Evolutionary conservation across 345 rosid genomes (phyloP).

Genomic region (Boechera stricta): DNA sequence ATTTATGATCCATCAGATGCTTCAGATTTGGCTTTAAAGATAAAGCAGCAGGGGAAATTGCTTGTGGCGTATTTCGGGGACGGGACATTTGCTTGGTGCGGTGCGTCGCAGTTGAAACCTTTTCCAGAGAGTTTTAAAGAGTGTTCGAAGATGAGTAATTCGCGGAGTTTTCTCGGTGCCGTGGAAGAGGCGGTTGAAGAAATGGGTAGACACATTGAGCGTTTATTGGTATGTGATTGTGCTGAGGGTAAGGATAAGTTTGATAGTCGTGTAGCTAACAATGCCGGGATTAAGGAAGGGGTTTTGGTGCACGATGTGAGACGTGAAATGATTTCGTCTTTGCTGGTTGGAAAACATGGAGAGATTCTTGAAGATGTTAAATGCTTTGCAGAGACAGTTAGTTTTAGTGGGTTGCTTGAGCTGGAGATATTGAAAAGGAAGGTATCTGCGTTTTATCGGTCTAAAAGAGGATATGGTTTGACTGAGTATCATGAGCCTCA

Average conservation of each 20-base stretch:
- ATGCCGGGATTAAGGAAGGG: constrained; percentile 77
- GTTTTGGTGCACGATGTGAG: constrained; percentile 66
- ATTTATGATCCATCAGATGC: constrained; percentile 74
- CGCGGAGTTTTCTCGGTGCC: constrained; percentile 59
- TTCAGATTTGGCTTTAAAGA: constrained; percentile 69
- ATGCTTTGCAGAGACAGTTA: constrained; percentile 50
- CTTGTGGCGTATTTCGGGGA: constrained; percentile 94
- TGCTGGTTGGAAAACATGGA: constrained; percentile 52
- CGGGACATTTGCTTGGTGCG: constrained; percentile 90
- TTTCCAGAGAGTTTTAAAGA: constrained; percentile 71
- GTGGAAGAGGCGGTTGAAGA: constrained; percentile 64
- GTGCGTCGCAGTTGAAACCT: constrained; percentile 77
- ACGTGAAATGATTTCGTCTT: constrained; percentile 53
- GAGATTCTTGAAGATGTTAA: constrained; percentile 59
- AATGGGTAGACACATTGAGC: constrained; percentile 68
- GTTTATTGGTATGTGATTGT: constrained; percentile 64
- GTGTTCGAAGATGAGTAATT: constrained; percentile 60
- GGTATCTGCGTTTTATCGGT: constrained; percentile 70
- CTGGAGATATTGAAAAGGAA: constrained; percentile 59
- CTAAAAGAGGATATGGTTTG: constrained; percentile 58
- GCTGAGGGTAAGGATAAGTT: constrained; percentile 46
- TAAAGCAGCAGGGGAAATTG: constrained; percentile 56
- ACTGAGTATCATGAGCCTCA: constrained; percentile 56
- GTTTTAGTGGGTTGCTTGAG: constrained; percentile 54
- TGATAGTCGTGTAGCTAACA: constrained; percentile 50